Evolutionary conservation across 1,284 basidiomycete species (phyloP).

Genomic region (Omphalotus olearius): DNA sequence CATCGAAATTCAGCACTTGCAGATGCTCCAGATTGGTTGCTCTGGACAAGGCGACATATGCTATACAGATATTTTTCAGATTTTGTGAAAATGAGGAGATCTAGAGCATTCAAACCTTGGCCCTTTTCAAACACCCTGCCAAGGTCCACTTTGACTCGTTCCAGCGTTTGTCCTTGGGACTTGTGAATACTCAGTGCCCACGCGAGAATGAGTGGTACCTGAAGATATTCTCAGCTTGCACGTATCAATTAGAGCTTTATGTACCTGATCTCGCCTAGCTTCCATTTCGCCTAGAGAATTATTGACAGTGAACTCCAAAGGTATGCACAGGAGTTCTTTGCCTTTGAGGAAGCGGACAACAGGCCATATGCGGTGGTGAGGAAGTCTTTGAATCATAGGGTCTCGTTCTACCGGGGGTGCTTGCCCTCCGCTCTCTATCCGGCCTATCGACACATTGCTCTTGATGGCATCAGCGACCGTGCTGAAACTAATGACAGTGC

Average conservation of each 20-base stretch:
- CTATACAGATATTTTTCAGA: constrained; percentile 35
- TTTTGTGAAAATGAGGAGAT: not conserved
- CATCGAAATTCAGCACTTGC: constrained; percentile 80
- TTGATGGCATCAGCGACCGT: constrained; percentile 29
- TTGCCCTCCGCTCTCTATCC: constrained; percentile 13
- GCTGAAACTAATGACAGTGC: constrained; percentile 61
- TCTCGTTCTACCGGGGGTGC: constrained; percentile 1
- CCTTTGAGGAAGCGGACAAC: constrained; percentile 51
- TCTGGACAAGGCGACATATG: constrained; percentile 91
- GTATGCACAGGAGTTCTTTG: constrained; percentile 40
- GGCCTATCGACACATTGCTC: constrained; percentile 24
- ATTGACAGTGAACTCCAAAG: constrained; percentile 53
- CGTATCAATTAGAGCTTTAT: not conserved
- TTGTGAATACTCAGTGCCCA: constrained; percentile 88
- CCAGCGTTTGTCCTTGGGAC: constrained; percentile 79
- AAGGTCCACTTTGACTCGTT: constrained; percentile 72
- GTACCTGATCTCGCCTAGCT: constrained; percentile 50
- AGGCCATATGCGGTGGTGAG: constrained; percentile 40
- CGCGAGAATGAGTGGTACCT: constrained; percentile 79
- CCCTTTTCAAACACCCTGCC: constrained; percentile 76
- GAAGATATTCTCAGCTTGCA: not conserved
- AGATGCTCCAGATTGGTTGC: constrained; percentile 83
- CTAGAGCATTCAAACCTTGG: constrained; percentile 41
- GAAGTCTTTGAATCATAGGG: constrained; percentile 13
- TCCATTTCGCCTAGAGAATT: constrained; percentile 49